Conservation (phyloP, 1,139 yeast species). For the Suzukiozyma palmioleophila region DNA sequence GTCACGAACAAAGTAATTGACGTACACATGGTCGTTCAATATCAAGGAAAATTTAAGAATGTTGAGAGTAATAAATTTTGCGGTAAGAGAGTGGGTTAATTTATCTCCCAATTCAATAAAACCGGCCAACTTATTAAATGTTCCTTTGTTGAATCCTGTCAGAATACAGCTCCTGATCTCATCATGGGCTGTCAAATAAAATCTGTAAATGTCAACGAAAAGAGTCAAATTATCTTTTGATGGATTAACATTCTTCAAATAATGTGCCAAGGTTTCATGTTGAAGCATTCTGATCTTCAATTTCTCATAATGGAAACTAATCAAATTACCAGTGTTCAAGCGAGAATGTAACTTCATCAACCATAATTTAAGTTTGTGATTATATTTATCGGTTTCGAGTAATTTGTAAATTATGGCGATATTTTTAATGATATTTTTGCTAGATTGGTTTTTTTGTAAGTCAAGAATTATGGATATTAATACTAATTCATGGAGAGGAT, state of each 20-base stretch:
- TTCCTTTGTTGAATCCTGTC: constrained; percentile 49
- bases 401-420: constrained; percentile 46
- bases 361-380: constrained; percentile 69
- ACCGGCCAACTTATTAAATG: constrained; percentile 60
- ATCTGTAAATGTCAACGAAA: constrained; percentile 30
- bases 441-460: constrained; percentile 11
- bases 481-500: constrained; percentile 58
- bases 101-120: constrained; percentile 50
- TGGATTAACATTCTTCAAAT: constrained; percentile 47
- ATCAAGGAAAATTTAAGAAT: constrained; percentile 34
- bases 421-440: constrained; percentile 22
- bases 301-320: constrained; percentile 46
- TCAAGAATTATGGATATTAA: constrained; percentile 41
- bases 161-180: constrained; percentile 48
- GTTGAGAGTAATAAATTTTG: constrained; percentile 29
- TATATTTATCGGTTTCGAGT: constrained; percentile 50
- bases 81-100: constrained; percentile 35
- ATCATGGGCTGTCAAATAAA: constrained; percentile 48
- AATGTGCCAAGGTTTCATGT: constrained; percentile 66
- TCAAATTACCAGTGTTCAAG: constrained; percentile 51
- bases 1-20: constrained; percentile 21
- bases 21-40: constrained; percentile 29
- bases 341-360: constrained; percentile 58
- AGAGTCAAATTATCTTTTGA: constrained; percentile 21
- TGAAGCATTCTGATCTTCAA: constrained; percentile 75